A percentile compares a stretch with the other conserved stretches of the same genome.
Conservation (phyloP, 75 land plant species). For the Picea sitchensis region DNA sequence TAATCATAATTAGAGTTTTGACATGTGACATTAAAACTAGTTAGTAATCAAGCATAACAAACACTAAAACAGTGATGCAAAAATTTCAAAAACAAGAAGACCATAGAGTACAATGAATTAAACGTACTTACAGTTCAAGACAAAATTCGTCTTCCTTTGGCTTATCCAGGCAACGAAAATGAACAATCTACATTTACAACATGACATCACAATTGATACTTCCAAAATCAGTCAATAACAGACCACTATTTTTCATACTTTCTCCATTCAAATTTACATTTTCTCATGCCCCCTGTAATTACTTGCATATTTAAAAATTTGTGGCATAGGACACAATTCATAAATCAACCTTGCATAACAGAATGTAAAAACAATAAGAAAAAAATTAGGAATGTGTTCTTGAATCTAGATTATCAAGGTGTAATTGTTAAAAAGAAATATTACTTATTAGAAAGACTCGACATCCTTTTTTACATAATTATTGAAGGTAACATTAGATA, state of each 20-base stretch:
- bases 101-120: not conserved
- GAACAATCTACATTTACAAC: slow-evolving; percentile 64
- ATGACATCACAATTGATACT: not conserved
- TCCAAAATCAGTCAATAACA: not conserved
- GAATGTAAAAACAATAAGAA: not conserved
- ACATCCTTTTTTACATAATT: not conserved
- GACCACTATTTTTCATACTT: too few species aligned
- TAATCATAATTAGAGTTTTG: not conserved
- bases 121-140: slow-evolving; percentile 77
- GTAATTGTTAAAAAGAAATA: not conserved
- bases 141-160: slow-evolving; percentile 99
- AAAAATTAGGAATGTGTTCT: not conserved
- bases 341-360: not conserved
- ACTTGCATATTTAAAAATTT: too few species aligned
- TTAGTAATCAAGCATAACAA: not conserved
- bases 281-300: not conserved
- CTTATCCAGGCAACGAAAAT: slow-evolving; percentile 81
- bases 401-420: not conserved
- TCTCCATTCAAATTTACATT: not conserved
- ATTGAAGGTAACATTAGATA: not conserved
- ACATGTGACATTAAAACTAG: not conserved
- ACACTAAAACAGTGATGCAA: not conserved
- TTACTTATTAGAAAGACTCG: not conserved
- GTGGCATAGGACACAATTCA: too few species aligned
- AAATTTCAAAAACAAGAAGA: not conserved